Base-by-base conservation (phyloP, 2,329 filamentous ascomycete species). In the Bipolaris bicolor region DNA sequence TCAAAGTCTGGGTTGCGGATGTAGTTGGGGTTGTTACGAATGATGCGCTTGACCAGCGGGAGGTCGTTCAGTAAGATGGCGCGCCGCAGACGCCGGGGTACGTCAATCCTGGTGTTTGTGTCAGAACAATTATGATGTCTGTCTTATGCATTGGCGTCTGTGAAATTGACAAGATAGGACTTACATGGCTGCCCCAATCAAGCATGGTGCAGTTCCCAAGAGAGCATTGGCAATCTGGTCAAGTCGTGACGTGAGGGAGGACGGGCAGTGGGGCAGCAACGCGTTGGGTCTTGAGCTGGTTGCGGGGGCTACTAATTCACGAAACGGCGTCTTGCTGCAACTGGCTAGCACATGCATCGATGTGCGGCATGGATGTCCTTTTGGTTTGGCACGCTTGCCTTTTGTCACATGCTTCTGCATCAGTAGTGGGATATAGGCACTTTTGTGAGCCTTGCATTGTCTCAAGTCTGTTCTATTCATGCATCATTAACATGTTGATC, bases 1-100 rank as follows among this genome's bases (percentile, higher is more conserved):
- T 86, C 85, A 66, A 86, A 84, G 76, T 96, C 91, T 2, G 92
- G 91, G 71, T 96, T 96, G 70, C 89, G 88, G 26, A 96, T 81
- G 61, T 89, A 85, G 16, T 79, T 73, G 0, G 89, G 90, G 70
- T 94, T 87, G 57, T 88, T 88, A 63, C 83, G 85, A 64, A 96
- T 82, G 72, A 96, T 92, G 73, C 92, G 90, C 65, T 84, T 80
- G 66, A 92, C 89, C 63, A 96, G 88, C 54, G 86, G 80, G 76
- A 84, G 78, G 73, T 94, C 89, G 75, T 90, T 88, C 69, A 87
- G 84, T 72, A 89, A 84, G 75, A 97, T 94, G 59, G 92, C 92
- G 67, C 92, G 88, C 64, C 92, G 89, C 43, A 96, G 82, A 68
- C 92, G 90, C 74, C 88, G 86, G 55, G 88, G 85, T 56, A 90